Conservation (phyloP, 2,329 filamentous ascomycete species). For the Sarocladiaceae sp. region DNA sequence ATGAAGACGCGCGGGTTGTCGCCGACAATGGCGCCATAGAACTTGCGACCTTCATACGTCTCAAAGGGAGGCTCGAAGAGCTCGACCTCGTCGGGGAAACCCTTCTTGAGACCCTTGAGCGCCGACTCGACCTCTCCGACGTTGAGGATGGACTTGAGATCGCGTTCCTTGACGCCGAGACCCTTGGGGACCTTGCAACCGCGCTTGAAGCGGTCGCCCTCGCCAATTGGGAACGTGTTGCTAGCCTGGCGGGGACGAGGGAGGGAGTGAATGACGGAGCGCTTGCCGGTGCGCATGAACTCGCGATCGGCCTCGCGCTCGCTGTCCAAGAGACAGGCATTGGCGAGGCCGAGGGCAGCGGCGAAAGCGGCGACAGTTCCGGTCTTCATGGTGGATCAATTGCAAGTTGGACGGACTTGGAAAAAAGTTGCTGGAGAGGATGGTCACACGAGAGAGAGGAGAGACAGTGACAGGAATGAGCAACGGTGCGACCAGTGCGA, state of each 20-base stretch:
- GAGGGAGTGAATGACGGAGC: conserved; percentile 11
- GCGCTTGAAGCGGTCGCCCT: conserved; percentile 28
- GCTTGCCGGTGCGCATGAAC: conserved; percentile 11
- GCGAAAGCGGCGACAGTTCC: conserved; percentile 12
- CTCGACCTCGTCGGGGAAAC: conserved; percentile 27
- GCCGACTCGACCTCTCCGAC: conserved; percentile 33
- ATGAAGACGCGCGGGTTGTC: conserved; percentile 42
- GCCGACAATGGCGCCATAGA: conserved; percentile 34
- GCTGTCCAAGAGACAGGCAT: conserved; percentile 26
- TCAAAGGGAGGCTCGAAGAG: conserved; percentile 34
- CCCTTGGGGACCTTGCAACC: conserved; percentile 24
- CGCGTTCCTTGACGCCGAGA: conserved; percentile 22
- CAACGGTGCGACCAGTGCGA: neutral
- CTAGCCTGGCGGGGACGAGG: conserved; percentile 11
- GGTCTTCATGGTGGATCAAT: conserved; percentile 16
- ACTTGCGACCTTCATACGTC: conserved; percentile 34
- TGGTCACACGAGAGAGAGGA: no score
- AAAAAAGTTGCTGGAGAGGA: no score
- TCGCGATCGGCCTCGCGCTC: conserved; percentile 20
- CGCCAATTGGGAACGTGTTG: conserved; percentile 26
- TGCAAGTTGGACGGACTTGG: neutral
- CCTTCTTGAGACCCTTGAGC: conserved; percentile 29
- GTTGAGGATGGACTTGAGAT: conserved; percentile 33
- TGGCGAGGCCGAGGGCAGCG: conserved; percentile 15
- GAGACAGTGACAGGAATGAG: neutral